These are phyloP conservation scores for Aspergillus sergii DNA, from an alignment of 2,329 filamentous ascomycete species.

Conservation along the genomic window DNA sequence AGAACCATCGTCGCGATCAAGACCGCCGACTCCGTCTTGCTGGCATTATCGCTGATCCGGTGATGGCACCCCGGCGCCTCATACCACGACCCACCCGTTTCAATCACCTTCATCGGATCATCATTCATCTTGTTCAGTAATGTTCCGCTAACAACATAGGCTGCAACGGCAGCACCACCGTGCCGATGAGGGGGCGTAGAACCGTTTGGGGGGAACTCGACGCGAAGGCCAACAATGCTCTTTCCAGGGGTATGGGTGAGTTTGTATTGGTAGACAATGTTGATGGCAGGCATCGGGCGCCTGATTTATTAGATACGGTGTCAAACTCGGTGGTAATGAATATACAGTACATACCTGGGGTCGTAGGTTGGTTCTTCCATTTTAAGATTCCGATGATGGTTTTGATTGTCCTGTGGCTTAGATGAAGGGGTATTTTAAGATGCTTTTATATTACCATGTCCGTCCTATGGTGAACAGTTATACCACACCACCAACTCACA, in stretches of 20 bases:
- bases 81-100: slow-evolving; percentile 43
- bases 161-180: slow-evolving; percentile 47
- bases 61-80: slow-evolving; percentile 55
- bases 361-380: neutral
- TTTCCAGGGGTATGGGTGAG: slow-evolving; percentile 46
- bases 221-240: slow-evolving; percentile 40
- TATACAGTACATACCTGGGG: neutral
- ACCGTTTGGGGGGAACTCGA: slow-evolving; percentile 42
- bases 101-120: slow-evolving; percentile 43
- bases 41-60: slow-evolving; percentile 50
- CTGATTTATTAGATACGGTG: slow-evolving; percentile 10
- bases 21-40: slow-evolving; percentile 39
- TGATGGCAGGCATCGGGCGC: slow-evolving; percentile 31
- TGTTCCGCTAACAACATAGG: slow-evolving; percentile 43
- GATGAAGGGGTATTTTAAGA: too few relatives aligned
- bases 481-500: too few relatives aligned
- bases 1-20: slow-evolving; percentile 46
- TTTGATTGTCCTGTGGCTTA: too few relatives aligned
- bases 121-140: slow-evolving; percentile 55
- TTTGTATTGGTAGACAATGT: slow-evolving; percentile 36
- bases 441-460: too few relatives aligned
- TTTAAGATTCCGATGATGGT: neutral
- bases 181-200: slow-evolving; percentile 52
- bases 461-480: too few relatives aligned
- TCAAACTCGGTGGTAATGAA: neutral